Evolutionary conservation across 148 eudicot species (phyloP).

Genomic region (Oxyria digyna): DNA sequence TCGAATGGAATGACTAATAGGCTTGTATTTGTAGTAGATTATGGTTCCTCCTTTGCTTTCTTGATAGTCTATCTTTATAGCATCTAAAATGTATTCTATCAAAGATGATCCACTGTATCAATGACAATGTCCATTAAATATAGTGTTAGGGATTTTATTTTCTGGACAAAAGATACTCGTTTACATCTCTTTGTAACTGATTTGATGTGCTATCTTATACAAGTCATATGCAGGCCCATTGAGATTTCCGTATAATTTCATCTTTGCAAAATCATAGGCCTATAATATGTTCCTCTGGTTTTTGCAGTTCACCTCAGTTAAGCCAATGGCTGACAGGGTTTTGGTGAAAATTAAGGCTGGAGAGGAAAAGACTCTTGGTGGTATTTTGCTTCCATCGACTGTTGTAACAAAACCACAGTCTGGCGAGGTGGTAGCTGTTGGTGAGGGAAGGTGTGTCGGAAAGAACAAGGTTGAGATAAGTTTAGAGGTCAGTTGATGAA

Average conservation of each 20-base stretch:
- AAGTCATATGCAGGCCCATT: not conserved
- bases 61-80: too few species aligned
- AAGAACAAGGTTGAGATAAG: conserved; percentile 48
- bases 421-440: conserved; percentile 82
- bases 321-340: conserved; percentile 79
- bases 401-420: conserved; percentile 69
- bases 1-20: not conserved
- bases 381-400: conserved; percentile 68
- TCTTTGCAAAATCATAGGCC: not conserved
- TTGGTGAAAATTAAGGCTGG: conserved; percentile 58
- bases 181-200: not conserved
- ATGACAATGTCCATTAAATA: not conserved
- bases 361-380: conserved; percentile 68
- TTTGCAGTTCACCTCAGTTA: conserved; percentile 62
- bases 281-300: not conserved
- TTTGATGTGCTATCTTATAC: not conserved
- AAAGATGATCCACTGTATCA: not conserved
- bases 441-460: conserved; percentile 73
- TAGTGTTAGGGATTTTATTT: not conserved
- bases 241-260: not conserved
- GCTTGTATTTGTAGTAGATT: not conserved
- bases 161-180: not conserved
- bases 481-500: conserved; percentile 33
- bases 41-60: too few species aligned
- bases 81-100: not conserved